phyloP scores from a whole-genome alignment of 1,139 yeast species.

The Kurtzmaniella quercitrusa region DNA sequence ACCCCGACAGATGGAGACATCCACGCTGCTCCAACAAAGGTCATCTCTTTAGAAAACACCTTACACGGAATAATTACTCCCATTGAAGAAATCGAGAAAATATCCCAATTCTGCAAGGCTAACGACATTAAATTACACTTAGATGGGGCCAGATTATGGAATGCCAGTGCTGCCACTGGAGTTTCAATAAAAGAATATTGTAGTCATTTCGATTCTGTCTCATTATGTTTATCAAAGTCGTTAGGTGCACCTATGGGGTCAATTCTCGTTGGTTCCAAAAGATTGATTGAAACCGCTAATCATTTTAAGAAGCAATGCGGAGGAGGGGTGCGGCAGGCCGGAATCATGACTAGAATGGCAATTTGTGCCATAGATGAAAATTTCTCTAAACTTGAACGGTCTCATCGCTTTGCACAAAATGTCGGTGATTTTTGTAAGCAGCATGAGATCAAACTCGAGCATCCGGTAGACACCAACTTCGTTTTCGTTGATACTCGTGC shows the following conservation, averaged over 20 bases:
- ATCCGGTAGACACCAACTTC: slow-evolving; percentile 84
- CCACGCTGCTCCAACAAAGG: slow-evolving; percentile 85
- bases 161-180: slow-evolving; percentile 76
- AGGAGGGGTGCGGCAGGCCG: slow-evolving; percentile 92
- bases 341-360: slow-evolving; percentile 82
- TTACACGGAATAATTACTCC: slow-evolving; percentile 82
- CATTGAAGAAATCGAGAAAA: slow-evolving; percentile 69
- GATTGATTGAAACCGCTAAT: slow-evolving; percentile 66
- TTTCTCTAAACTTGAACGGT: slow-evolving; percentile 52
- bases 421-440: slow-evolving; percentile 47
- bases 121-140: slow-evolving; percentile 69
- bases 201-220: slow-evolving; percentile 77
- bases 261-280: slow-evolving; percentile 66
- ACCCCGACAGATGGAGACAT: slow-evolving; percentile 80
- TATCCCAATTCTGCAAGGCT: slow-evolving; percentile 66
- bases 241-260: slow-evolving; percentile 96
- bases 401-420: slow-evolving; percentile 67
- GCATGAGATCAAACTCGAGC: slow-evolving; percentile 53
- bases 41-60: slow-evolving; percentile 84
- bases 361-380: slow-evolving; percentile 71
- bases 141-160: slow-evolving; percentile 97
- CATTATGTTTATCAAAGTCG: slow-evolving; percentile 85
- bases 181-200: slow-evolving; percentile 70
- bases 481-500: slow-evolving; percentile 68
- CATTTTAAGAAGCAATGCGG: slow-evolving; percentile 93